These are phyloP conservation scores for Leccinum longicurvipes DNA, from an alignment of 768 basidiomycete genomes.

Conservation along the genomic window DNA sequence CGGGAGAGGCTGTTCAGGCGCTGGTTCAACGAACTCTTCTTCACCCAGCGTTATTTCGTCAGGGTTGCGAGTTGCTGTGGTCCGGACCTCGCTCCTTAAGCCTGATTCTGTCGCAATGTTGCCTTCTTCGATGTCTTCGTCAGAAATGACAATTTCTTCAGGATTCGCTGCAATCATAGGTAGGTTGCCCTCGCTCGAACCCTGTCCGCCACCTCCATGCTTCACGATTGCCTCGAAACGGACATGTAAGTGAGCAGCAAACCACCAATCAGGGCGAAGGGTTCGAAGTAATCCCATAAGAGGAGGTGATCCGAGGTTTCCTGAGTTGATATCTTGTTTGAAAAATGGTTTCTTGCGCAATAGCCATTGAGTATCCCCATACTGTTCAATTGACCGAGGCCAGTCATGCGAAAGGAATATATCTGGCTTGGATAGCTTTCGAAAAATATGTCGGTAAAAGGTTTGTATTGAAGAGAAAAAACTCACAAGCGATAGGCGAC, in stretches of 20 bases:
- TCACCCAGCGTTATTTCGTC: conserved; percentile 51
- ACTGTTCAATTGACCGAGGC: conserved; percentile 81
- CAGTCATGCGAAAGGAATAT: conserved; percentile 97
- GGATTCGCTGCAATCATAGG: conserved; percentile 23
- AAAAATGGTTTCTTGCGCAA: conserved; percentile 79
- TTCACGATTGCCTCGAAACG: conserved; percentile 72
- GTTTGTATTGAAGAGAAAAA: background rate
- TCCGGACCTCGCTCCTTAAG: conserved; percentile 34
- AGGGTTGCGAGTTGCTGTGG: conserved; percentile 37
- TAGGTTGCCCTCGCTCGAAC: background rate
- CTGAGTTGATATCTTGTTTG: conserved; percentile 58
- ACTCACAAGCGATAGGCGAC: conserved; percentile 69
- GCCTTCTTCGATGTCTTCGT: conserved; percentile 29
- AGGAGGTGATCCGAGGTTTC: conserved; percentile 82
- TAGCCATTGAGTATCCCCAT: conserved; percentile 67
- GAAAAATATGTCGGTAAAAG: background rate
- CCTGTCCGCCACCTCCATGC: conserved; percentile 33
- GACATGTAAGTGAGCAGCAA: conserved; percentile 86
- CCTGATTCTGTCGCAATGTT: conserved; percentile 1
- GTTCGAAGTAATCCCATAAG: conserved; percentile 71
- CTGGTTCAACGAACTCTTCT: conserved; percentile 40
- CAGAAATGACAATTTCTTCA: conserved; percentile 40
- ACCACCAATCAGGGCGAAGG: conserved; percentile 85
- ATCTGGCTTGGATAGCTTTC: conserved; percentile 55
- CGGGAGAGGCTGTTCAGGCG: conserved; percentile 24